phyloP scores from a whole-genome alignment of 176 grass and related monocot species.

The Bromus sterilis region DNA sequence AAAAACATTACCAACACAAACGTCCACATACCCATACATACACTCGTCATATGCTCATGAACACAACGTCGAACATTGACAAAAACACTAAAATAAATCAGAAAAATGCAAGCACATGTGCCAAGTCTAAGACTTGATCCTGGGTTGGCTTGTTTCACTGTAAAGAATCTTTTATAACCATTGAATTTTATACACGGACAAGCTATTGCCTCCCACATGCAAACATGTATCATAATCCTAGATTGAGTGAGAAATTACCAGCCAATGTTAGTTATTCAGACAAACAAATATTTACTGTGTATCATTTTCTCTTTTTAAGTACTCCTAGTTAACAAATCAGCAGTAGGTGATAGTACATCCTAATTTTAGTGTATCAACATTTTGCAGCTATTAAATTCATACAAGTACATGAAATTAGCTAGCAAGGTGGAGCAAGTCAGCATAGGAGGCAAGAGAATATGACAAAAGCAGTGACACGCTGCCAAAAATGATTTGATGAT shows the following conservation, averaged over 20 bases:
- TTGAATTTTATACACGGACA: no score
- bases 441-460: constrained; percentile 12
- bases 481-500: constrained; percentile 65
- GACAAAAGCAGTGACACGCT: constrained; percentile 21
- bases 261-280: neutral
- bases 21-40: no score
- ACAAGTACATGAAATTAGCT: neutral
- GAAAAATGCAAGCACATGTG: no score
- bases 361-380: neutral
- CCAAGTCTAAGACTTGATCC: no score
- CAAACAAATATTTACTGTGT: neutral
- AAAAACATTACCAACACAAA: no score
- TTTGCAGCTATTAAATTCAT: neutral
- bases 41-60: no score
- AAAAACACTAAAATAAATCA: no score
- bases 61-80: no score
- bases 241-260: no score
- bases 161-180: no score
- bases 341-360: constrained; percentile 25
- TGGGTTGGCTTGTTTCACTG: no score
- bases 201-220: neutral
- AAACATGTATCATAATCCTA: neutral
- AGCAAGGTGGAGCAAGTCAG: constrained; percentile 19
- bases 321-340: neutral
- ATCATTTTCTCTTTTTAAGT: neutral